Evolutionary conservation across 2,329 filamentous ascomycete species (phyloP).

Genomic region (Scopulariopsis brevicaulis): DNA sequence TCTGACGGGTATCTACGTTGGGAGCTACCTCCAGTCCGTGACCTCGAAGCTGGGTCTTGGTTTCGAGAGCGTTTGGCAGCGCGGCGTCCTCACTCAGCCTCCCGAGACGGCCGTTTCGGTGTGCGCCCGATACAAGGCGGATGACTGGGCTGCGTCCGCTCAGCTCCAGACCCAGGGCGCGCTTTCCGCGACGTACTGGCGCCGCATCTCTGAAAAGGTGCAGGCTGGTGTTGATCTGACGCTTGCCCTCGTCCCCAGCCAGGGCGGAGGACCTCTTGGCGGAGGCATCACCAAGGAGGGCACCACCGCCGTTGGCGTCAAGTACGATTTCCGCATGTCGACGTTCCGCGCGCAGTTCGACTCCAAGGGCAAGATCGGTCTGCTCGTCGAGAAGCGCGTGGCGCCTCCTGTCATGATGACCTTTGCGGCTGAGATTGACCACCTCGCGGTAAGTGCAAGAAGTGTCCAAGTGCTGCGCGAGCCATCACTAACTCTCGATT

Average conservation of each 20-base stretch:
- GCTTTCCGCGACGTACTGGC: slow-evolving; percentile 89
- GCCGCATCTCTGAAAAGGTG: slow-evolving; percentile 82
- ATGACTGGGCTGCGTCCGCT: slow-evolving; percentile 86
- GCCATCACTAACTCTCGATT: slow-evolving; percentile 1
- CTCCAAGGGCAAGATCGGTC: slow-evolving; percentile 86
- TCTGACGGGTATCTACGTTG: slow-evolving; percentile 89
- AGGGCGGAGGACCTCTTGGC: slow-evolving; percentile 63
- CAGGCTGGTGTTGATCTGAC: slow-evolving; percentile 94
- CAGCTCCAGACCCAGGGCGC: slow-evolving; percentile 84
- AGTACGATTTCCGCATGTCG: slow-evolving; percentile 95
- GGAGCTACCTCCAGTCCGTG: slow-evolving; percentile 87
- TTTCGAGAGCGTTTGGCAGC: slow-evolving; percentile 90
- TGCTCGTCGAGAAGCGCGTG: slow-evolving; percentile 89
- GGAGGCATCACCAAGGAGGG: slow-evolving; percentile 72
- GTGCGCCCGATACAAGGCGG: slow-evolving; percentile 79
- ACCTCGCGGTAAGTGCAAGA: slow-evolving; percentile 65
- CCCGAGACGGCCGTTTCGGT: slow-evolving; percentile 91
- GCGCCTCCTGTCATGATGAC: slow-evolving; percentile 86
- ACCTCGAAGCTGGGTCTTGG: slow-evolving; percentile 81
- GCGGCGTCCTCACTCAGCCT: slow-evolving; percentile 67
- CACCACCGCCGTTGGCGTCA: slow-evolving; percentile 81
- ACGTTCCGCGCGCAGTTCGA: slow-evolving; percentile 95
- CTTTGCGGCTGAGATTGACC: slow-evolving; percentile 93
- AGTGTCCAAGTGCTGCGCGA: neutral
- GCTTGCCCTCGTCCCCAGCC: slow-evolving; percentile 62